phyloP scores from a whole-genome alignment of 139 green algal genomes.

The Protoeuglena noctilucae region DNA sequence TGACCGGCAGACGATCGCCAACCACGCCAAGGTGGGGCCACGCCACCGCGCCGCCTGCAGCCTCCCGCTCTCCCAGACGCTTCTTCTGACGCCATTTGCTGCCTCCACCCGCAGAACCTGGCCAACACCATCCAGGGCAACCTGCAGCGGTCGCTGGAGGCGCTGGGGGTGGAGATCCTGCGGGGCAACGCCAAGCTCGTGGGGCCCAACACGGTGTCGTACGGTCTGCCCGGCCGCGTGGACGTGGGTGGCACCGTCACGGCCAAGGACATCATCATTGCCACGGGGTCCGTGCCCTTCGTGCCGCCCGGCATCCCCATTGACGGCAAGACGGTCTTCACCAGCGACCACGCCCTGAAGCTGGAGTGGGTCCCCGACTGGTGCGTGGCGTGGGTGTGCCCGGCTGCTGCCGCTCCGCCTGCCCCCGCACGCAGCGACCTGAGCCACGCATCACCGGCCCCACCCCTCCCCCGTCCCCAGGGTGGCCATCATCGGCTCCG shows the following conservation, averaged over 20 bases:
- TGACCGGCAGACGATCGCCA: slow-evolving; percentile 77
- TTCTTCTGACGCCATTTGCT: no score
- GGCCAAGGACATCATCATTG: slow-evolving; percentile 89
- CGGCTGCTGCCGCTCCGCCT: no score
- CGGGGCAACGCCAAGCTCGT: slow-evolving; percentile 69
- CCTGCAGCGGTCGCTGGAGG: slow-evolving; percentile 76
- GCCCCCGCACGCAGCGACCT: no score
- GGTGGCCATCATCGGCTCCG: slow-evolving; percentile 95
- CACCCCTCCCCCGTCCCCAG: no score
- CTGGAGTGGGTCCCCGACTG: slow-evolving; percentile 95
- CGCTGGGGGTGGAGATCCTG: slow-evolving; percentile 90
- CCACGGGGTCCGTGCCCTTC: slow-evolving; percentile 89
- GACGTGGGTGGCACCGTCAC: slow-evolving; percentile 81
- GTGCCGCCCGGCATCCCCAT: slow-evolving; percentile 89
- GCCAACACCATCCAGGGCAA: slow-evolving; percentile 78
- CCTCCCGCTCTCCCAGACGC: no score
- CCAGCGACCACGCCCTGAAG: slow-evolving; percentile 91
- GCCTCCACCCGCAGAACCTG: no score
- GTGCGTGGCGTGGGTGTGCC: no score
- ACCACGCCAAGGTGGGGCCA: slow-evolving; percentile 83
- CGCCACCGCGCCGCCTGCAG: no score
- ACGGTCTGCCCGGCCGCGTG: slow-evolving; percentile 72
- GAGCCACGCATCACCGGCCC: no score
- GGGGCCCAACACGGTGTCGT: slow-evolving; percentile 66
- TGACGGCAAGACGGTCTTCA: slow-evolving; percentile 99